These are phyloP conservation scores for Nelumbo lutea DNA, from an alignment of 164 flowering plant species.

Conservation along the genomic window DNA sequence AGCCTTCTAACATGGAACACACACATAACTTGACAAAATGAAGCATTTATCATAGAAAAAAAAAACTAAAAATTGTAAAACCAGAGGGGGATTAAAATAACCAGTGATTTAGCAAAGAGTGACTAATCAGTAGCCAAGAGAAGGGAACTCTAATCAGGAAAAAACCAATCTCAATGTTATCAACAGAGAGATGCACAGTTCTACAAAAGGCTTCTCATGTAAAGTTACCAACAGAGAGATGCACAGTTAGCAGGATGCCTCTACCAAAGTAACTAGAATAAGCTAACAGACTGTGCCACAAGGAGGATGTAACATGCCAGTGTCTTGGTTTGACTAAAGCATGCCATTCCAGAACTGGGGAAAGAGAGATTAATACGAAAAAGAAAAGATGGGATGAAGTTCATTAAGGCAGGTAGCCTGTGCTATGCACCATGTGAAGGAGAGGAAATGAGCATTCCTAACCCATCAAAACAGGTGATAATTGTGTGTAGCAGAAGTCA, in stretches of 20 bases:
- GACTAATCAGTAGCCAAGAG: background rate
- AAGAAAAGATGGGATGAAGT: no score
- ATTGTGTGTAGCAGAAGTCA: no score
- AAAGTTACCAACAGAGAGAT: slow-evolving; percentile 12
- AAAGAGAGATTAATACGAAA: background rate
- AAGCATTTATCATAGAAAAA: background rate
- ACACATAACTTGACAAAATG: background rate
- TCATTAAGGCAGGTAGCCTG: no score
- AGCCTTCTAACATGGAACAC: no score
- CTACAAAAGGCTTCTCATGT: slow-evolving; percentile 16
- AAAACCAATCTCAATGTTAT: slow-evolving; percentile 22
- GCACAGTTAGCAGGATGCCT: slow-evolving; percentile 12
- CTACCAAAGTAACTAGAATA: slow-evolving; percentile 6
- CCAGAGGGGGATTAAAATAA: background rate
- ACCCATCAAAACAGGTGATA: no score
- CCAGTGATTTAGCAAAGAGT: background rate
- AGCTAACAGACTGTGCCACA: slow-evolving; percentile 13
- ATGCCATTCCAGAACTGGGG: slow-evolving; percentile 21
- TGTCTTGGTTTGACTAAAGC: slow-evolving; percentile 29
- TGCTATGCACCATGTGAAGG: no score
- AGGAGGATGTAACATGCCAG: slow-evolving; percentile 16
- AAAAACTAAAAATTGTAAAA: background rate
- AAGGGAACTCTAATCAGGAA: slow-evolving; percentile 13
- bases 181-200: slow-evolving; percentile 16
- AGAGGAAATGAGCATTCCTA: no score